Conservation (phyloP, 2,329 filamentous ascomycete genomes). For the Pyrenophora graminea region DNA sequence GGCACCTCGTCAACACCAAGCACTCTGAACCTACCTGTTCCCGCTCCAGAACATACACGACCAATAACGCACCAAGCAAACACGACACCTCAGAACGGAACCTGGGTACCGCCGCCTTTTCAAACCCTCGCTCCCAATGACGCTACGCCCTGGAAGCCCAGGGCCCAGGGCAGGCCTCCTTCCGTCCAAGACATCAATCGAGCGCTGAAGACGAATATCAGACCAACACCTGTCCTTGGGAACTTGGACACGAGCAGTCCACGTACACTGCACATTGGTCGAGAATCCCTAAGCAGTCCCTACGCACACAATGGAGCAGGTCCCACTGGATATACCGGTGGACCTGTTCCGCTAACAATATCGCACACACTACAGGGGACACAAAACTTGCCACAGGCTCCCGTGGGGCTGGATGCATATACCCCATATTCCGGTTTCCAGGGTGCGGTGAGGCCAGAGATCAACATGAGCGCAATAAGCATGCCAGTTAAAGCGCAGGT, state of each 20-base stretch:
- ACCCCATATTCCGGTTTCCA: no score
- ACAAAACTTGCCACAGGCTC: no score
- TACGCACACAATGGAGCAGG: not conserved
- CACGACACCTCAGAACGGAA: no score
- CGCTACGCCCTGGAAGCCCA: not conserved
- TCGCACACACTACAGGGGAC: no score
- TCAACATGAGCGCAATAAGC: no score
- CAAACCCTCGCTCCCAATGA: not conserved
- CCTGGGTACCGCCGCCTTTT: not conserved
- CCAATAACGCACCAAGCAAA: no score
- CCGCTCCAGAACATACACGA: no score
- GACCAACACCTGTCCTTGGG: slow-evolving; percentile 4
- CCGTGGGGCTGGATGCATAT: no score
- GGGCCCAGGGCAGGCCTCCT: slow-evolving; percentile 14
- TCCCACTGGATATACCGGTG: no score
- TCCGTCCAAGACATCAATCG: slow-evolving; percentile 30
- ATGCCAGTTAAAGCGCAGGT: no score
- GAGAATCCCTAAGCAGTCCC: not conserved
- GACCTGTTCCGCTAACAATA: no score
- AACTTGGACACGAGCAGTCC: slow-evolving; percentile 1
- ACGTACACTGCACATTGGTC: slow-evolving; percentile 18
- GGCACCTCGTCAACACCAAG: not conserved
- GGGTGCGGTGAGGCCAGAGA: no score
- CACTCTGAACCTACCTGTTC: not conserved
- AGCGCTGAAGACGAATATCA: slow-evolving; percentile 19